Evolutionary conservation across 1,139 yeast genomes (phyloP).

Genomic region (Suhomyces bribrorum): DNA sequence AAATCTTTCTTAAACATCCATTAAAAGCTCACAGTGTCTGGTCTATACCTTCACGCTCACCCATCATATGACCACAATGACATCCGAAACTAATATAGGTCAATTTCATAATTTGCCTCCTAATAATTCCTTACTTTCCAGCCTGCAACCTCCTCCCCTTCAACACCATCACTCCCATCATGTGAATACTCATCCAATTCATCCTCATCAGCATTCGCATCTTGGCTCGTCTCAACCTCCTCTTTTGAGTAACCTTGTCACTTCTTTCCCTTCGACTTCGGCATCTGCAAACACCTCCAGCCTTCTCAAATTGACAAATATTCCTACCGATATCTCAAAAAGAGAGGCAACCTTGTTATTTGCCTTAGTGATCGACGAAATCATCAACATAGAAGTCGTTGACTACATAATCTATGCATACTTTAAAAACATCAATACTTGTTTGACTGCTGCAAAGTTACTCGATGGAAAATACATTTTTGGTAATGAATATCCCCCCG

Average conservation of each 20-base stretch:
- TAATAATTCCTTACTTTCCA: conserved; percentile 9
- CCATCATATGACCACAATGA: conserved; percentile 20
- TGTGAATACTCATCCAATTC: conserved; percentile 7
- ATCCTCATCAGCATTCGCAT: conserved; percentile 11
- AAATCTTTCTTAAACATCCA: no score
- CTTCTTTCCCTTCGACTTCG: conserved; percentile 11
- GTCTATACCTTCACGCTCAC: neutral
- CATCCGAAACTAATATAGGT: conserved; percentile 22
- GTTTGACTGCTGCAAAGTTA: conserved; percentile 68
- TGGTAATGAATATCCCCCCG: conserved; percentile 58
- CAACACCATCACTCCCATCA: conserved; percentile 9
- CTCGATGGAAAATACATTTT: conserved; percentile 66
- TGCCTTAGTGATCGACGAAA: conserved; percentile 75
- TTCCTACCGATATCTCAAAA: conserved; percentile 71
- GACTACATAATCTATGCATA: conserved; percentile 57
- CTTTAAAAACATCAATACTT: conserved; percentile 64
- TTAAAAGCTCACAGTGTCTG: neutral
- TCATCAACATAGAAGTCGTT: conserved; percentile 57
- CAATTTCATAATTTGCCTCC: conserved; percentile 19
- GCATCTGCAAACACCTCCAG: conserved; percentile 13
- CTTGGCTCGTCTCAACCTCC: conserved; percentile 11
- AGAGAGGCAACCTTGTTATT: conserved; percentile 81
- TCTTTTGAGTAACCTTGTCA: conserved; percentile 11
- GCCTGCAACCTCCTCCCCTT: conserved; percentile 3
- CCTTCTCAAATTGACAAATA: conserved; percentile 50